phyloP scores from a whole-genome alignment of 768 basidiomycete species.

The Psilocybe sp. region DNA sequence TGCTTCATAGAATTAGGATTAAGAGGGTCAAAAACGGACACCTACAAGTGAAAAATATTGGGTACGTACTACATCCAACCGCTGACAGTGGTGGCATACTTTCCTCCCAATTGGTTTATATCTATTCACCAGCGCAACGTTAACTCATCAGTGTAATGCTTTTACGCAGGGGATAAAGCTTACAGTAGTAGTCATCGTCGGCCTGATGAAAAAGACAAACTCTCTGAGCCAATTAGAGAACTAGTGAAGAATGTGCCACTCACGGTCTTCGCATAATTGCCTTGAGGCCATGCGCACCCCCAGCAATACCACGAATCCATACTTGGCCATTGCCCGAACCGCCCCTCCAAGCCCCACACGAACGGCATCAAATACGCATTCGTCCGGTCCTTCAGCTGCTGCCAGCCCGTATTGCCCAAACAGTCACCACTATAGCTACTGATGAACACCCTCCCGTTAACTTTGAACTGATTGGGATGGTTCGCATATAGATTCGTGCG shows the following conservation, averaged over 20 bases:
- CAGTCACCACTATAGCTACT: constrained; percentile 63
- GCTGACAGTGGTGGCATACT: constrained; percentile 45
- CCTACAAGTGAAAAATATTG: not conserved
- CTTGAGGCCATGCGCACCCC: constrained; percentile 64
- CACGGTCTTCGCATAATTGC: constrained; percentile 40
- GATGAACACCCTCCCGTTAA: constrained; percentile 52
- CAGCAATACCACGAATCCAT: constrained; percentile 54
- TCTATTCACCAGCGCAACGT: constrained; percentile 30
- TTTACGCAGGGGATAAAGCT: not conserved
- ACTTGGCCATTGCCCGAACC: constrained; percentile 43
- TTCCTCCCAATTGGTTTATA: constrained; percentile 37
- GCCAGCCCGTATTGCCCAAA: constrained; percentile 52
- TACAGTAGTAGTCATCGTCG: constrained; percentile 49
- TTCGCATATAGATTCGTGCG: constrained; percentile 43
- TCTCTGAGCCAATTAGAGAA: not conserved
- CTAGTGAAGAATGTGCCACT: constrained; percentile 8
- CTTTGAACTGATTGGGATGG: constrained; percentile 54
- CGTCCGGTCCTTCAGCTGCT: constrained; percentile 42
- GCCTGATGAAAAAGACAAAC: constrained; percentile 23
- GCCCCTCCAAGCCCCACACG: constrained; percentile 50
- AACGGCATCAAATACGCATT: constrained; percentile 51
- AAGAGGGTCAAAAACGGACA: not conserved
- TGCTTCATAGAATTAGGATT: constrained; percentile 28
- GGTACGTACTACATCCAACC: constrained; percentile 43
- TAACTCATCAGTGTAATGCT: no score